Evolutionary conservation across 495 filamentous ascomycete species (phyloP), one percentile per base, ranked within the genome.

Genomic region (Podospora pseudoanserina): DNA sequence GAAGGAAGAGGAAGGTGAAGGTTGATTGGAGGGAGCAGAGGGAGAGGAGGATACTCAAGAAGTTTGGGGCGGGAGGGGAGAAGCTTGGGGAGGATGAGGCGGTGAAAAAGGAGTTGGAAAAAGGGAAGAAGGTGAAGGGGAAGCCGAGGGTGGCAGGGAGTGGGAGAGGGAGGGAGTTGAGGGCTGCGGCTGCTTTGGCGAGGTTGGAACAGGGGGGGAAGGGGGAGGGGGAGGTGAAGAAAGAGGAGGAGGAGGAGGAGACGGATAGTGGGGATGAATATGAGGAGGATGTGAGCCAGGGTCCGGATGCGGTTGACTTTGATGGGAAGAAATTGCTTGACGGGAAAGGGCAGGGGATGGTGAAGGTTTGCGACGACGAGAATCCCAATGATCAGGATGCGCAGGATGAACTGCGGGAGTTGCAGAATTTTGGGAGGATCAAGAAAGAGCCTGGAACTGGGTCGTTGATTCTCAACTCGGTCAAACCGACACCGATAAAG

Each of bases 61-160:
- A 93, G 73, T 94, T 94, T 71, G 92, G 91, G 4, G 80, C 80
- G 3, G 85, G 87, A 56, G 91, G 92, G 1, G 77, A 86, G 13
- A 77, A 84, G 2, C 78, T 94, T 7, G 92, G 91, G 9, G 89
- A 84, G 9, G 89, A 93, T 69, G 86, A 87, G 39, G 81, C 82
- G 20, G 77, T 80, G 32, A 89, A 89, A 71, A 79, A 80, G 4
- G 84, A 87, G 71, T 77, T 93, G 26, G 91, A 93, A 74, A 83
- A 85, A 18, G 90, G 90, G 1, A 88, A 85, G 69, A 81, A 75
- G 39, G 73, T 80, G 3, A 80, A 81, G 53, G 84, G 81, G 9
- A 93, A 91, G 69, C 91, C 91, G 0, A 83, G 87, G 66, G 89
- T 93, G 16, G 91, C 91, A 7, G 80, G 80, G 16, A 92, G 90